These are phyloP conservation scores for Hemileia vastatrix DNA, from an alignment of 1,284 basidiomycete genomes.

Conservation along the genomic window DNA sequence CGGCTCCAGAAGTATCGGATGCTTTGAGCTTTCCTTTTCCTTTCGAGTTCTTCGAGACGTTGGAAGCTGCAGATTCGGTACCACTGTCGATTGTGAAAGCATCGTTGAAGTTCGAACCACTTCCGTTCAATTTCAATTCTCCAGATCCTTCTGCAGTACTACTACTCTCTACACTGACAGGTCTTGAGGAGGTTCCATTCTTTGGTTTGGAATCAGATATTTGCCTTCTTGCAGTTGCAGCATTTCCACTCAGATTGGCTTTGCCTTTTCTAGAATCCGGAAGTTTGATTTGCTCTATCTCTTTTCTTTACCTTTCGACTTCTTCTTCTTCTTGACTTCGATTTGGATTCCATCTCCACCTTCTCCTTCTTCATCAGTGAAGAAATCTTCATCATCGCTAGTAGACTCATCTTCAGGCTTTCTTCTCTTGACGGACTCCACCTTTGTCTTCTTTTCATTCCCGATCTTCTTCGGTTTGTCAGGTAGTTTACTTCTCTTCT, in stretches of 20 bases:
- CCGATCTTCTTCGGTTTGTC: conserved; percentile 21
- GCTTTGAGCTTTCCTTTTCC: not conserved
- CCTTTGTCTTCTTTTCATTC: not conserved
- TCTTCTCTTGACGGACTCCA: not conserved
- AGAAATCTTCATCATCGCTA: conserved; percentile 9
- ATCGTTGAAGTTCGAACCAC: not conserved
- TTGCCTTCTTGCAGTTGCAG: not conserved
- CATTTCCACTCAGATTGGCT: not conserved
- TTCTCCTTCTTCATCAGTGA: not conserved
- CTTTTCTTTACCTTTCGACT: conserved; percentile 34
- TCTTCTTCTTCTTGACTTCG: conserved; percentile 37
- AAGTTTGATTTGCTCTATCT: no score
- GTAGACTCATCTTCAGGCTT: conserved; percentile 31
- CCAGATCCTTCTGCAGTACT: conserved; percentile 1
- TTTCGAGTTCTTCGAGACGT: conserved; percentile 16
- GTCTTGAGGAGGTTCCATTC: conserved; percentile 7
- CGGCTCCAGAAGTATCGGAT: conserved; percentile 3
- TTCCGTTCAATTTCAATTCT: conserved; percentile 13
- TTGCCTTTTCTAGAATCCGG: not conserved
- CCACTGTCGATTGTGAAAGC: not conserved
- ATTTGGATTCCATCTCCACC: conserved; percentile 32
- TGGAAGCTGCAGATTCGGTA: conserved; percentile 8
- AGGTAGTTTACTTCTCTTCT: conserved; percentile 11
- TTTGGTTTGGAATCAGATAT: not conserved
- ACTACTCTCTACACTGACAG: conserved; percentile 7